Evolutionary conservation across 2,329 filamentous ascomycete species (phyloP), one percentile per base, ranked within the genome.

Genomic region (Dryadomyces quercus-mongolicae): DNA sequence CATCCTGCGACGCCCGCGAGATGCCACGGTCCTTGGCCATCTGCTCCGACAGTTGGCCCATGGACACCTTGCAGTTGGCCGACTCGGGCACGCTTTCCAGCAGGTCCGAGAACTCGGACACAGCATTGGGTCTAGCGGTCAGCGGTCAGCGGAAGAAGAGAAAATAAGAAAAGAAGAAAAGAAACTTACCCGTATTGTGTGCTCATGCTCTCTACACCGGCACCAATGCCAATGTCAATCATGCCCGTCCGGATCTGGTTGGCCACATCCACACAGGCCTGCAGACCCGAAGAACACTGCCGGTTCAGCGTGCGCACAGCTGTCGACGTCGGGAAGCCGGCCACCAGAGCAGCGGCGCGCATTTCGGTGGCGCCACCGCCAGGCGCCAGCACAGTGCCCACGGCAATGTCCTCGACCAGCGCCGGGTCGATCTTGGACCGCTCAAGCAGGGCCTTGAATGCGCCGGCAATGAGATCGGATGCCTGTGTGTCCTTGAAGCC

Each of bases 291-390:
- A 15, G 88, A 94, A 75, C 93, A 98, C 74, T 97, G 92, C 64
- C 93, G 78, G 78, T 97, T 98, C 68, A 96, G 73, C 56, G 84
- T 83, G 72, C 87, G 89, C 55, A 95, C 86, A n/a, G 90, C 86
- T 5, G 90, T 81, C 18, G 81, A 78, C 63, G 87, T 86, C 46
- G 93, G 88, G 75, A 97, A 94, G 48, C 93, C 93, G 51, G 93
- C 93, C 7, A 89, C 88, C 55, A 97, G 77, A 54, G 85, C 85
- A 40, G 93, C 93, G 57, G 90, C 93, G 60, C 93, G 86, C 83
- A 95, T 96, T 74, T 97, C 93, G 49, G 93, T 97, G 21, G 93
- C 93, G 61, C 92, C 93, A 62, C 90, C 93, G 58, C 93, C 93
- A 38, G 92, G 92, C 18, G 92, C 83, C 50, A 98, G 83, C 34